Evolutionary conservation across 306 rosid genomes (phyloP).

Genomic region (Crotalaria pallida): DNA sequence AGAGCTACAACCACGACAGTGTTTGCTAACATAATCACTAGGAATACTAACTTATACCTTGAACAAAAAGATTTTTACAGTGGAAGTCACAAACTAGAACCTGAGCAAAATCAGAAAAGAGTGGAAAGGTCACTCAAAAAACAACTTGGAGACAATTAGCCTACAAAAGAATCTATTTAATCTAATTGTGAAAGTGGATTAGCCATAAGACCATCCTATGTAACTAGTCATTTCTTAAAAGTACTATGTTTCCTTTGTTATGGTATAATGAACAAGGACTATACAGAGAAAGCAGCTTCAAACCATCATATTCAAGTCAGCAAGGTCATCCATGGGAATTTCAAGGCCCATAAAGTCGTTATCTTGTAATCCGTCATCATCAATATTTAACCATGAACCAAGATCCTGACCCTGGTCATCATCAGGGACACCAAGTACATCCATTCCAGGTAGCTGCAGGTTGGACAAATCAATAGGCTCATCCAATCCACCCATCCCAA

Average conservation of each 20-base stretch:
- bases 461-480: constrained; percentile 81
- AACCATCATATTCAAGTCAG: constrained; percentile 95
- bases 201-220: constrained; percentile 55
- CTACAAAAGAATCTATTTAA: constrained; percentile 91
- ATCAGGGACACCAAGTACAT: constrained; percentile 73
- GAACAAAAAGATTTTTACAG: constrained; percentile 94
- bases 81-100: constrained; percentile 65
- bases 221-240: constrained; percentile 73
- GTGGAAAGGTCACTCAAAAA: constrained; percentile 78
- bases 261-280: constrained; percentile 92
- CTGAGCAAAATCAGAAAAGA: constrained; percentile 71
- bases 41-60: constrained; percentile 74
- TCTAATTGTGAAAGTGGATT: constrained; percentile 71
- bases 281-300: constrained; percentile 93
- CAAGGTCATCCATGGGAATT: constrained; percentile 99
- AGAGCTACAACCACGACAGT: constrained; percentile 74
- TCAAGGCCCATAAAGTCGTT: constrained; percentile 98
- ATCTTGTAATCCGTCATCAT: constrained; percentile 87
- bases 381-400: constrained; percentile 96
- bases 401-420: constrained; percentile 91
- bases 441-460: constrained; percentile 90
- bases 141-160: constrained; percentile 68
- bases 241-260: constrained; percentile 80
- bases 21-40: constrained; percentile 80
- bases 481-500: constrained; percentile 61